Percentiles rank a stretch among this genome's conserved stretches.
Conservation (phyloP, 257 asterid genomes). For the Nicotiana noctiflora region DNA sequence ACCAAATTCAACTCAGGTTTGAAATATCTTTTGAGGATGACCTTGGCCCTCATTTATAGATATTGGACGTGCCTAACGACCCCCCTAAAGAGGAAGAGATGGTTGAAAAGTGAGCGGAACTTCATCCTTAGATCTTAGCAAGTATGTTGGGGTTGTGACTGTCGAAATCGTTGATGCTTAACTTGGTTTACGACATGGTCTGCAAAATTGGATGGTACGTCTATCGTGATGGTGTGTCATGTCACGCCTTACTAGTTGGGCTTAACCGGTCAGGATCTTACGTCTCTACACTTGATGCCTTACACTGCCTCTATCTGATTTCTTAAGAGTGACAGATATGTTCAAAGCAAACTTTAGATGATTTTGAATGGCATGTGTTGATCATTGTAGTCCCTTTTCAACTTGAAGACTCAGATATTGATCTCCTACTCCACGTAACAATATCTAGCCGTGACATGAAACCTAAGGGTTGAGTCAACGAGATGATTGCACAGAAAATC, state of each 20-base stretch:
- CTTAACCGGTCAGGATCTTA: too few relatives aligned
- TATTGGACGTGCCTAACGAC: neutral
- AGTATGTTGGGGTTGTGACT: neutral
- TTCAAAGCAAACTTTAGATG: too few relatives aligned
- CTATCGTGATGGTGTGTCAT: neutral
- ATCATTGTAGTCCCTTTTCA: too few relatives aligned
- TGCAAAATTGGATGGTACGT: neutral
- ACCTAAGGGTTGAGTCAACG: too few relatives aligned
- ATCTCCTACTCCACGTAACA: too few relatives aligned
- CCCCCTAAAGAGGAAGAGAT: neutral
- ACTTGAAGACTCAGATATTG: too few relatives aligned
- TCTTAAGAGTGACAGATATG: too few relatives aligned
- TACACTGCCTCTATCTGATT: too few relatives aligned
- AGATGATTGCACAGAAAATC: too few relatives aligned
- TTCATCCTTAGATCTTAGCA: neutral
- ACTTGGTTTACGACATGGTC: neutral
- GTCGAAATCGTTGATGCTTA: neutral
- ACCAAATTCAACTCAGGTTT: neutral
- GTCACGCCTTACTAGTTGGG: neutral
- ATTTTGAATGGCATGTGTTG: too few relatives aligned
- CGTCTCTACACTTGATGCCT: too few relatives aligned
- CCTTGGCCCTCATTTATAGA: neutral
- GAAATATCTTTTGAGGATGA: neutral
- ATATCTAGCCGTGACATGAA: too few relatives aligned
- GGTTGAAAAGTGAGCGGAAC: neutral